Evolutionary conservation across 2,329 filamentous ascomycete species (phyloP).

Genomic region (Penicillium sp.): DNA sequence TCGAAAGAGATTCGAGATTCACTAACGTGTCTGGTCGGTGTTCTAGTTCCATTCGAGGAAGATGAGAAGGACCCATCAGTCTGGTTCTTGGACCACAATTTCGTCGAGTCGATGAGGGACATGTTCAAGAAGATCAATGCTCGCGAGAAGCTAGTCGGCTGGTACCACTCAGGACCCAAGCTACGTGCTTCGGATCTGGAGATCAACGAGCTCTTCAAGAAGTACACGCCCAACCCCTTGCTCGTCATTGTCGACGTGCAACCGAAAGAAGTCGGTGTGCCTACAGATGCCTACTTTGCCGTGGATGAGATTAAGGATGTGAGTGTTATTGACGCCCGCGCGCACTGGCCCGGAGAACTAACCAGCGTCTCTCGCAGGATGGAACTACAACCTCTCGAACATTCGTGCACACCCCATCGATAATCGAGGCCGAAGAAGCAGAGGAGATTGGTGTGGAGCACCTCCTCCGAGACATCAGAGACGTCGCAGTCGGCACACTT

Average conservation of each 20-base stretch:
- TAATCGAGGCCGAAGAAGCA: constrained; percentile 97
- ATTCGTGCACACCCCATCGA: constrained; percentile 96
- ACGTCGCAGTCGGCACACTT: constrained; percentile 94
- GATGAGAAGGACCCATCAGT: constrained; percentile 98
- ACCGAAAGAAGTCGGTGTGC: constrained; percentile 95
- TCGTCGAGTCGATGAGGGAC: constrained; percentile 98
- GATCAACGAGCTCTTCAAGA: constrained; percentile 99
- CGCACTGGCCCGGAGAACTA: background rate
- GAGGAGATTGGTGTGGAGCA: constrained; percentile 99
- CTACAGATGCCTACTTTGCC: constrained; percentile 98
- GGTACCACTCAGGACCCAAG: constrained; percentile 99
- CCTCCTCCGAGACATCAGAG: constrained; percentile 93
- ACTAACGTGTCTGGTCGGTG: constrained; percentile 11
- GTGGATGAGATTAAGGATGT: constrained; percentile 99
- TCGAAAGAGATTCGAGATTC: constrained; percentile 18
- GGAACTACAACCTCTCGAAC: constrained; percentile 96
- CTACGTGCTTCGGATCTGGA: constrained; percentile 93
- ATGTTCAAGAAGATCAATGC: constrained; percentile 99
- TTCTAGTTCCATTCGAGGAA: constrained; percentile 91
- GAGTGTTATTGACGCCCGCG: constrained; percentile 39
- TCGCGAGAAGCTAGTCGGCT: constrained; percentile 96
- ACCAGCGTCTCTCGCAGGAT: constrained; percentile 60
- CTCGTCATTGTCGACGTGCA: constrained; percentile 98
- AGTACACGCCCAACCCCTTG: constrained; percentile 94
- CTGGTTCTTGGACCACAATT: constrained; percentile 99